Conservation (phyloP, 2,329 filamentous ascomycete species). For the Eutypa lata region DNA sequence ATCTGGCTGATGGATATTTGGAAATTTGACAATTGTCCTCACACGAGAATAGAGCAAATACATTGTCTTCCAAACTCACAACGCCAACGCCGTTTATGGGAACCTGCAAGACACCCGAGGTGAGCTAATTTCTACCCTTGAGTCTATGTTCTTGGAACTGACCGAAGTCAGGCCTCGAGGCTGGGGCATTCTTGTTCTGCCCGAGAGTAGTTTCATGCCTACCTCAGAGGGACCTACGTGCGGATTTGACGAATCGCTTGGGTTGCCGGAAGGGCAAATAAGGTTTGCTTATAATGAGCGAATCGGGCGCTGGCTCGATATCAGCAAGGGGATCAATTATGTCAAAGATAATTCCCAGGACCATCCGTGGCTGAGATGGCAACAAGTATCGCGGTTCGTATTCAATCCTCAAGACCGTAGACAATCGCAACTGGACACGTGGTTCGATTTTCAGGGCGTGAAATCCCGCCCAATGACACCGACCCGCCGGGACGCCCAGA, state of each 20-base stretch:
- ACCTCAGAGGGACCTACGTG: no score
- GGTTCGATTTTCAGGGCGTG: neutral
- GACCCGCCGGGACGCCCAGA: neutral
- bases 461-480: neutral
- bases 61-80: constrained; percentile 6
- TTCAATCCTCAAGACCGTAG: constrained; percentile 11
- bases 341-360: constrained; percentile 21
- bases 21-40: constrained; percentile 25
- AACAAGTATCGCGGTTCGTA: constrained; percentile 9
- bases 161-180: constrained; percentile 28
- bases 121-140: constrained; percentile 3
- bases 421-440: neutral
- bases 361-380: constrained; percentile 23
- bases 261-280: constrained; percentile 22
- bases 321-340: constrained; percentile 13
- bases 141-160: constrained; percentile 8
- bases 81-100: neutral
- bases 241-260: constrained; percentile 28
- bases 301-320: constrained; percentile 25
- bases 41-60: constrained; percentile 13
- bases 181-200: constrained; percentile 49
- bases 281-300: constrained; percentile 9
- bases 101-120: constrained; percentile 4
- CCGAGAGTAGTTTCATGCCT: constrained; percentile 39
- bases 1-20: constrained; percentile 53